Percentiles rank a stretch among this genome's conserved stretches.
Conservation (phyloP, 176 grass and related monocot species). For the Chloris gayana region DNA sequence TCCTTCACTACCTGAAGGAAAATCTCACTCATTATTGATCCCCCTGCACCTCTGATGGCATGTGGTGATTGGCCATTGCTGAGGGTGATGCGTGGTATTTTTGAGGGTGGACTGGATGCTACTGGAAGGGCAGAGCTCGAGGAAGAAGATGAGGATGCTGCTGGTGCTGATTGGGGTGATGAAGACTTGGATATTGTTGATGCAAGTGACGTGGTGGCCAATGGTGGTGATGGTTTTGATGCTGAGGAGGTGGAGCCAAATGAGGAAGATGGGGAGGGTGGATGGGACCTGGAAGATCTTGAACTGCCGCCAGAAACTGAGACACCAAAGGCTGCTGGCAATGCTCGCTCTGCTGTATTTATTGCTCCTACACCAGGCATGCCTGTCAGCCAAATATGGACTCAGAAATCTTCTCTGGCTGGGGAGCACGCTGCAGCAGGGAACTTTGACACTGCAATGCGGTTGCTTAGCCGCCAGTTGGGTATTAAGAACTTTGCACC, state of each 20-base stretch:
- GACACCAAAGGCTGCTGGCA: constrained; percentile 62
- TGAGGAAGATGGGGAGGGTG: constrained; percentile 76
- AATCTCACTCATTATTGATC: constrained; percentile 69
- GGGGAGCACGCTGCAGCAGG: constrained; percentile 92
- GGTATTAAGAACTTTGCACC: constrained; percentile 93
- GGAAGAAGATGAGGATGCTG: constrained; percentile 79
- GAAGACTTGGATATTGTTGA: constrained; percentile 89
- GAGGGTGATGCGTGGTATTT: constrained; percentile 89
- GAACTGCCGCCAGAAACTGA: constrained; percentile 82
- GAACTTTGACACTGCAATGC: constrained; percentile 94
- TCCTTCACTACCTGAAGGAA: constrained; percentile 76
- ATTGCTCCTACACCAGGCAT: constrained; percentile 83
- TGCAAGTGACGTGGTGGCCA: constrained; percentile 63
- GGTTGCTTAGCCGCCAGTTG: constrained; percentile 85
- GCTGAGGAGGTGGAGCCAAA: constrained; percentile 63
- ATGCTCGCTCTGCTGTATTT: constrained; percentile 61
- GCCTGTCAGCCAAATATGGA: constrained; percentile 95
- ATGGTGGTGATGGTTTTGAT: constrained; percentile 67
- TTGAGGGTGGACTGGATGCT: constrained; percentile 84
- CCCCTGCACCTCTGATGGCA: constrained; percentile 67
- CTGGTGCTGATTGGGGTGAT: constrained; percentile 90
- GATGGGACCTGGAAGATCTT: constrained; percentile 97
- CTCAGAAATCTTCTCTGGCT: constrained; percentile 94
- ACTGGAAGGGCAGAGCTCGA: constrained; percentile 64
- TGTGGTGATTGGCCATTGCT: constrained; percentile 93